Evolutionary conservation across 345 rosid genomes (phyloP).

Genomic region (Eutrema heterophyllum): DNA sequence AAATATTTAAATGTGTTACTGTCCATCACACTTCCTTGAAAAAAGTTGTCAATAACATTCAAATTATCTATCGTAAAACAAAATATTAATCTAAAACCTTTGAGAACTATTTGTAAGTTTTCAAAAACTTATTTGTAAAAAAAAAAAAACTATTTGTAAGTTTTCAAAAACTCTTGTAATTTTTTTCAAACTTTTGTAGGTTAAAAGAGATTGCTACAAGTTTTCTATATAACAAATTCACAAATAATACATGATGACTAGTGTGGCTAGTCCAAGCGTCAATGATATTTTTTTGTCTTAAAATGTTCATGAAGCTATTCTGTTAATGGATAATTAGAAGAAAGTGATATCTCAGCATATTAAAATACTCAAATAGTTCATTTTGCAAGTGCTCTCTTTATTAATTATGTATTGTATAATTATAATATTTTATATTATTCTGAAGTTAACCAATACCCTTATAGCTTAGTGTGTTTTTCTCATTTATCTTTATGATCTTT

Average conservation of each 20-base stretch:
- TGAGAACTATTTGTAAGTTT: not conserved
- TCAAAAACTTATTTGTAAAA: too few species aligned
- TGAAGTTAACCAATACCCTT: not conserved
- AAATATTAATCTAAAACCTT: not conserved
- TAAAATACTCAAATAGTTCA: not conserved
- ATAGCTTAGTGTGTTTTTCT: constrained; percentile 12
- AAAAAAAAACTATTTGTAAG: too few species aligned
- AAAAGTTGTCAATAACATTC: not conserved
- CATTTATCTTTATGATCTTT: constrained; percentile 2
- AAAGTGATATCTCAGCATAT: not conserved
- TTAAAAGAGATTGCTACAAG: not conserved
- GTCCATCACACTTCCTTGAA: not conserved
- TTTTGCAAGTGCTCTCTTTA: not conserved
- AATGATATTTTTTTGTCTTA: not conserved
- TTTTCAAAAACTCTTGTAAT: not conserved
- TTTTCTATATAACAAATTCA: not conserved
- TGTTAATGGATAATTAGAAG: not conserved
- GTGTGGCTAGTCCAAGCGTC: not conserved
- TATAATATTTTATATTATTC: not conserved
- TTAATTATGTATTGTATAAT: not conserved
- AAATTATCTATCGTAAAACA: not conserved
- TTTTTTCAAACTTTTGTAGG: not conserved
- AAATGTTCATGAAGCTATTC: not conserved
- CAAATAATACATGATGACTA: not conserved
- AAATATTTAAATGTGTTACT: not conserved